Percentiles rank a stretch among this genome's conserved stretches.
These are phyloP conservation scores for Thermoascus crustaceus DNA, from an alignment of 2,329 filamentous ascomycete species.

Conservation along the genomic window DNA sequence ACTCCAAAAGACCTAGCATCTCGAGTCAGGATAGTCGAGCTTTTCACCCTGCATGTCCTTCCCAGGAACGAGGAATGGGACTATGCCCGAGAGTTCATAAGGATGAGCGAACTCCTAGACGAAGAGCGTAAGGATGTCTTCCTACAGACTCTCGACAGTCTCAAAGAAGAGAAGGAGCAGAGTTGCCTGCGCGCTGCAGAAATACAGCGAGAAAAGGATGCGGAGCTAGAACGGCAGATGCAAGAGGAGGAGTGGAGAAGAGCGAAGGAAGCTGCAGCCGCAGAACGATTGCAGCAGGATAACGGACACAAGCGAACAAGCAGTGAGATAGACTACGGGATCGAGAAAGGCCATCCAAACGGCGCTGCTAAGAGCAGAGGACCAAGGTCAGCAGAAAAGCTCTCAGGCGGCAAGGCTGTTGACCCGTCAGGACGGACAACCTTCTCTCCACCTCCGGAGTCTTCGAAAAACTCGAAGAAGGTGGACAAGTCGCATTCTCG, in stretches of 20 bases:
- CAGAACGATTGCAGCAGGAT: conserved; percentile 34
- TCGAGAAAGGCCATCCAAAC: conserved; percentile 48
- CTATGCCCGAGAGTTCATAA: conserved; percentile 86
- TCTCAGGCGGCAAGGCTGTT: conserved; percentile 12
- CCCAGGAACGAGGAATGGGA: conserved; percentile 93
- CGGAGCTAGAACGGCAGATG: conserved; percentile 43
- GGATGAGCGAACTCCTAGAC: conserved; percentile 75
- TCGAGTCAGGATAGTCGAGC: conserved; percentile 82
- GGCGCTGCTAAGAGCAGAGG: conserved; percentile 20
- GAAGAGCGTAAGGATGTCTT: conserved; percentile 88
- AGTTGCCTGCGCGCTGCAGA: conserved; percentile 57
- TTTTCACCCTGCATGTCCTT: conserved; percentile 93
- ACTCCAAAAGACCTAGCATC: conserved; percentile 78
- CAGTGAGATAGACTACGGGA: conserved; percentile 61
- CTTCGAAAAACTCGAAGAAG: conserved; percentile 33
- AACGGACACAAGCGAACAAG: conserved; percentile 45
- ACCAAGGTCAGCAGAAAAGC: conserved; percentile 21
- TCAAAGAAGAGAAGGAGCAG: conserved; percentile 75
- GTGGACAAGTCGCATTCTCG: conserved; percentile 25
- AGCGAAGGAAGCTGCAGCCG: conserved; percentile 25
- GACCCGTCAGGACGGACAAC: conserved; percentile 22
- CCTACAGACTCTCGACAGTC: conserved; percentile 70
- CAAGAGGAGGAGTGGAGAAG: conserved; percentile 37
- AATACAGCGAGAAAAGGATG: conserved; percentile 53
- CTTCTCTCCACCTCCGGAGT: conserved; percentile 21